A percentile compares a stretch with the other conserved stretches of the same genome.
Conservation (phyloP, 2,329 filamentous ascomycete genomes). For the Cucurbitaria berberidis region DNA sequence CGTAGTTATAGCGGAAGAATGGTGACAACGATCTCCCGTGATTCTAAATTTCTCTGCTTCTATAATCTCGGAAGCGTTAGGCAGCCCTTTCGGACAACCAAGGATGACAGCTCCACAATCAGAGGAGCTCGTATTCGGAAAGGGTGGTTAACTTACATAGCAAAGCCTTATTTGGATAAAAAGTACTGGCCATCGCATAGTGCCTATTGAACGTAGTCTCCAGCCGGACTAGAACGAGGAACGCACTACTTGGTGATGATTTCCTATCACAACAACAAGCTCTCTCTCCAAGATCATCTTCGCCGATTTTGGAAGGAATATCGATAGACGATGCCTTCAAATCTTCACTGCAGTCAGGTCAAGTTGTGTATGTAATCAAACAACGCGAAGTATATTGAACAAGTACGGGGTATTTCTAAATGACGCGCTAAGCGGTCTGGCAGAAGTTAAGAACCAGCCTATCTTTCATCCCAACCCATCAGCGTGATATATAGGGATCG, state of each 20-base stretch:
- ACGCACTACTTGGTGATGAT: neutral
- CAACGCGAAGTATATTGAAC: neutral
- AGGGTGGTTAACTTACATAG: neutral
- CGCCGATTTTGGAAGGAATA: neutral
- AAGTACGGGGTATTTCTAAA: conserved; percentile 6
- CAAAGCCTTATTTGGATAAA: neutral
- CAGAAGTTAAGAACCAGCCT: neutral
- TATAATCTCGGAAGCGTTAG: neutral
- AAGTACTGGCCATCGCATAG: neutral
- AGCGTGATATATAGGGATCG: neutral
- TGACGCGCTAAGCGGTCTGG: neutral
- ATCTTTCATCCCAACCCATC: conserved; percentile 1
- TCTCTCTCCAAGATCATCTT: neutral
- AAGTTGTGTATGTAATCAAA: neutral
- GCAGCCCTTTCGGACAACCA: conserved; percentile 9
- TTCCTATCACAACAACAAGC: neutral
- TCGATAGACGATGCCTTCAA: neutral
- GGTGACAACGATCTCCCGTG: neutral
- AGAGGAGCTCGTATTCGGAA: conserved; percentile 6
- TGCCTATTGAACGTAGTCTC: neutral
- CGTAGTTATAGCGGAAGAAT: neutral
- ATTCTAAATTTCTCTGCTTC: neutral
- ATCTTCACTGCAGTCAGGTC: too few species aligned
- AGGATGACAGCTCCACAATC: conserved; percentile 8
- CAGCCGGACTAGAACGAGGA: neutral